Conservation (phyloP, 148 eudicot genomes). For the Camellia sinensis region DNA sequence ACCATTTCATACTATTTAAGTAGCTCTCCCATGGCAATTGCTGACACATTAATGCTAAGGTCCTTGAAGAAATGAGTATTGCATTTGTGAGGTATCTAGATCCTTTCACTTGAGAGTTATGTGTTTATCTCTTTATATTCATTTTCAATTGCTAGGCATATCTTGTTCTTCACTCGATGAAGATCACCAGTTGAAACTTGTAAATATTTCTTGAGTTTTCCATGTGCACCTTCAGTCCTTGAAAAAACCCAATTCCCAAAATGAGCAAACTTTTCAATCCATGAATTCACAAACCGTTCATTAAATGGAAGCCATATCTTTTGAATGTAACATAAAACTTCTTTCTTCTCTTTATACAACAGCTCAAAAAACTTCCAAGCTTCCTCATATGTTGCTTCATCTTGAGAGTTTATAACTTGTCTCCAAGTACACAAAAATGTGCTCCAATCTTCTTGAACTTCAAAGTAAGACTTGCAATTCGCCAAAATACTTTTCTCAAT, state of each 20-base stretch:
- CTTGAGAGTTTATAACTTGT: too few species aligned
- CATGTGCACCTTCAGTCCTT: neutral
- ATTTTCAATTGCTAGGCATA: neutral
- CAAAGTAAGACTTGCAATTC: too few species aligned
- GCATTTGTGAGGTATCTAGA: too few species aligned
- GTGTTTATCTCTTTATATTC: neutral
- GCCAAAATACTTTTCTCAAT: too few species aligned
- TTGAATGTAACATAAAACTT: neutral
- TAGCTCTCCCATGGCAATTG: too few species aligned
- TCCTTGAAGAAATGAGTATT: too few species aligned
- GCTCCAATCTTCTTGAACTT: too few species aligned
- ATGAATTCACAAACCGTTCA: neutral
- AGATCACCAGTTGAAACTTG: too few species aligned
- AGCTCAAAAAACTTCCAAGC: neutral
- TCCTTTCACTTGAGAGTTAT: too few species aligned
- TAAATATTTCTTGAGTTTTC: neutral
- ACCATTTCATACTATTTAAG: neutral
- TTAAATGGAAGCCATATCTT: neutral
- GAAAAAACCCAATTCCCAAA: neutral
- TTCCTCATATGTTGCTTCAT: too few species aligned
- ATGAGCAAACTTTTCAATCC: neutral
- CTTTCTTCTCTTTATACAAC: neutral
- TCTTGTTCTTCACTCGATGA: neutral
- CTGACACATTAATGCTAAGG: too few species aligned
- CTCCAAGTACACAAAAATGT: too few species aligned